phyloP scores from a whole-genome alignment of 2,329 filamentous ascomycete species.

The Lachnellula arida region DNA sequence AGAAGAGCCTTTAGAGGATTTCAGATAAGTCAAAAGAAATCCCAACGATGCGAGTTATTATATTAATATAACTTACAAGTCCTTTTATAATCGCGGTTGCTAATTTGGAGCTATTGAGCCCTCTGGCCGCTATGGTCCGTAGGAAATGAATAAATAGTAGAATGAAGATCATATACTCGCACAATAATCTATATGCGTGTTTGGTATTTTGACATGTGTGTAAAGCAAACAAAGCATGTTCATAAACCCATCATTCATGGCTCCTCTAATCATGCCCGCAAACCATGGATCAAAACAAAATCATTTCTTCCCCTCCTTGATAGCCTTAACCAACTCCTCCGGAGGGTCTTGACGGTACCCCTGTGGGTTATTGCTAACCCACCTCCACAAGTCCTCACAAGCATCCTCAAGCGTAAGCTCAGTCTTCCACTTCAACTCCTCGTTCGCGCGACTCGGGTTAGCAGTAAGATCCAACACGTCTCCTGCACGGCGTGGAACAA shows the following conservation, averaged over 20 bases:
- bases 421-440: conserved; percentile 89
- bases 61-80: no score
- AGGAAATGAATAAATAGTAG: background rate
- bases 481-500: conserved; percentile 74
- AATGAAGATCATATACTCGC: background rate
- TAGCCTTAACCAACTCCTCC: conserved; percentile 65
- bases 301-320: conserved; percentile 40
- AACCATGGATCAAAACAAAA: background rate
- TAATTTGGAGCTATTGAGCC: no score
- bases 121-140: no score
- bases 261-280: background rate
- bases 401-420: conserved; percentile 87
- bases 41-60: no score
- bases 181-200: background rate
- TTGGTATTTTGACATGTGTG: background rate
- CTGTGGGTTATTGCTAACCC: conserved; percentile 95
- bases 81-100: no score
- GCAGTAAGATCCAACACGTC: conserved; percentile 95
- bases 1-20: no score
- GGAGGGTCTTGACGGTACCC: conserved; percentile 93
- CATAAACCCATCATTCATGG: background rate
- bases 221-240: background rate
- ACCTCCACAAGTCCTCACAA: conserved; percentile 91
- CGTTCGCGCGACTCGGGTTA: conserved; percentile 80
- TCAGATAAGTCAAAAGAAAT: no score